Percentiles rank a stretch among this genome's conserved stretches.
Conservation (phyloP, 768 basidiomycete genomes). For the Rhodosporidiobolus sp. region DNA sequence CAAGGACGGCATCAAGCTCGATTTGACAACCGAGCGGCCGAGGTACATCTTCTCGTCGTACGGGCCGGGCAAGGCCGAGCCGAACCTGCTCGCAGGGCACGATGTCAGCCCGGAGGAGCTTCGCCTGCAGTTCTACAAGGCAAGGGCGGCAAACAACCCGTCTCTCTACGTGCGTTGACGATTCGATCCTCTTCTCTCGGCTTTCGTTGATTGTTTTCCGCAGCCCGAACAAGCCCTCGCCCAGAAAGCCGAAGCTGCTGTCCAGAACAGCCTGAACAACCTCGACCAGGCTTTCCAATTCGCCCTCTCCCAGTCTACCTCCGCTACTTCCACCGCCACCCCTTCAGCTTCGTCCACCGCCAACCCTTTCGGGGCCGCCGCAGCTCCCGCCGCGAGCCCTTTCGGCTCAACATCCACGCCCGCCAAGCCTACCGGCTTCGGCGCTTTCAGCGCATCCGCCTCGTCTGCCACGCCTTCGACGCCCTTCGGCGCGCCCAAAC, state of each 20-base stretch:
- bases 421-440: slow-evolving; percentile 16
- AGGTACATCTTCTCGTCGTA: slow-evolving; percentile 76
- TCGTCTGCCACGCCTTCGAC: not conserved
- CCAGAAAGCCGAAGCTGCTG: slow-evolving; percentile 24
- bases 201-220: not conserved
- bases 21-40: slow-evolving; percentile 70
- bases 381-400: not conserved
- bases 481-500: slow-evolving; percentile 5
- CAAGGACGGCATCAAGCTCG: slow-evolving; percentile 61
- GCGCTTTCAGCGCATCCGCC: slow-evolving; percentile 26
- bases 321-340: not conserved
- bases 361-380: slow-evolving; percentile 7
- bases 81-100: slow-evolving; percentile 61
- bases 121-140: slow-evolving; percentile 51
- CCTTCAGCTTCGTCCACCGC: not conserved
- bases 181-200: not conserved
- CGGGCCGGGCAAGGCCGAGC: slow-evolving; percentile 71
- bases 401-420: slow-evolving; percentile 10
- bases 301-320: slow-evolving; percentile 18
- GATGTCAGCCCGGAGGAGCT: slow-evolving; percentile 80
- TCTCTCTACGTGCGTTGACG: slow-evolving; percentile 28
- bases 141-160: slow-evolving; percentile 25
- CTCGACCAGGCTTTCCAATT: slow-evolving; percentile 36
- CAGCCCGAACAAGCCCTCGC: slow-evolving; percentile 29
- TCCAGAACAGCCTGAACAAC: slow-evolving; percentile 32